These are phyloP conservation scores for Cyclotella kingstonii DNA, from an alignment of 108 stramenopile species.

Conservation along the genomic window DNA sequence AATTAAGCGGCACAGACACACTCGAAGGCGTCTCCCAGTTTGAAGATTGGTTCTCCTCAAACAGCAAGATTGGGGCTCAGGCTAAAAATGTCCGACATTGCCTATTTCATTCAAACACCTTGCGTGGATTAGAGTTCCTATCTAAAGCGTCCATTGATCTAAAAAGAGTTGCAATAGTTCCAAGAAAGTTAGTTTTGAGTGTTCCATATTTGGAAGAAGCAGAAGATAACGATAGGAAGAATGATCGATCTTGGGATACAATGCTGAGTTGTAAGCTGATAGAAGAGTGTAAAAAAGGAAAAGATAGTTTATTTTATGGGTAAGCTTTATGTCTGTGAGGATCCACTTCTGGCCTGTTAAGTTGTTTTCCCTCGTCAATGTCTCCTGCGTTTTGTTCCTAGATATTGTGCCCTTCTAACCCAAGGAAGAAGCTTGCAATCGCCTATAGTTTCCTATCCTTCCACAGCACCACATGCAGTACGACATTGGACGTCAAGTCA, in stretches of 20 bases:
- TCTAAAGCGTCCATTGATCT: conserved; percentile 21
- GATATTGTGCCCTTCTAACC: conserved; percentile 39
- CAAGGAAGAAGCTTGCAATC: conserved; percentile 21
- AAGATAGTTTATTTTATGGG: conserved; percentile 48
- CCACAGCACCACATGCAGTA: conserved; percentile 67
- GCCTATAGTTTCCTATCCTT: conserved; percentile 35
- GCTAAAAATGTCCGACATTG: conserved; percentile 41
- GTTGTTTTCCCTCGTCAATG: background rate
- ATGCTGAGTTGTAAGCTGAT: conserved; percentile 55
- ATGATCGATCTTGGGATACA: conserved; percentile 69
- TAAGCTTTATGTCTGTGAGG: conserved; percentile 22
- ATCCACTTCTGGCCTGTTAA: background rate
- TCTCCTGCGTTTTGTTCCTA: conserved; percentile 1
- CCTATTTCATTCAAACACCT: conserved; percentile 36
- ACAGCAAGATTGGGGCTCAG: conserved; percentile 15
- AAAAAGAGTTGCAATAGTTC: conserved; percentile 43
- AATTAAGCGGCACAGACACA: background rate
- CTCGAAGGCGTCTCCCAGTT: conserved; percentile 50
- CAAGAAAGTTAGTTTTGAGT: conserved; percentile 38
- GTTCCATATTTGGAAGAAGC: conserved; percentile 49
- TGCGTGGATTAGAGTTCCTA: conserved; percentile 53
- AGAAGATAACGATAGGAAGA: conserved; percentile 9
- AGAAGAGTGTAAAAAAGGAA: conserved; percentile 59
- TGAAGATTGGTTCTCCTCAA: conserved; percentile 60
- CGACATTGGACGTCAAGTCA: conserved; percentile 72